Conservation (phyloP, 495 filamentous ascomycete genomes). For the Thermothielavioides terrestris region DNA sequence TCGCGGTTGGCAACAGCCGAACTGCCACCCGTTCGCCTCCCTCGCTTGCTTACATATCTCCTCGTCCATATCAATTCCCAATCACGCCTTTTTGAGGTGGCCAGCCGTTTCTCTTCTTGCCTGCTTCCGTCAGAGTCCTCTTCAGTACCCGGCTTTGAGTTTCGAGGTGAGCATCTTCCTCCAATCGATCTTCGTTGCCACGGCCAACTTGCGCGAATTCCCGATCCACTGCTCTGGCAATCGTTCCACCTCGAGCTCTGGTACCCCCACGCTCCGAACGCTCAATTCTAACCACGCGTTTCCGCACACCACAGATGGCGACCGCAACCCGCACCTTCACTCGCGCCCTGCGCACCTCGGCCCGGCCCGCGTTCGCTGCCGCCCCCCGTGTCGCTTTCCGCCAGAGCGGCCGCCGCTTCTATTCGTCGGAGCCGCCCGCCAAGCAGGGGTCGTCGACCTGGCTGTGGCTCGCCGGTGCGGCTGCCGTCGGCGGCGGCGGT, state of each 20-base stretch:
- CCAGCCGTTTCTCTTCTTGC: slow-evolving; percentile 9
- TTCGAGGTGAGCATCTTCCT: slow-evolving; percentile 22
- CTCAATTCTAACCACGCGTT: not conserved
- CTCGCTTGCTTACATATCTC: slow-evolving; percentile 10
- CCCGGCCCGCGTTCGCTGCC: slow-evolving; percentile 39
- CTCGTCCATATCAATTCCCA: not conserved
- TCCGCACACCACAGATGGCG: slow-evolving; percentile 32
- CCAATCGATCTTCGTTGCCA: slow-evolving; percentile 36
- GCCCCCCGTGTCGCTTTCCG: slow-evolving; percentile 53
- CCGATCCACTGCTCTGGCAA: no score
- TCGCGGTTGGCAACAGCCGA: slow-evolving; percentile 11
- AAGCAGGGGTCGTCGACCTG: slow-evolving; percentile 42
- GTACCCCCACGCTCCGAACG: slow-evolving; percentile 13
- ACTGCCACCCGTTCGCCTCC: not conserved
- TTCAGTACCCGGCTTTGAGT: slow-evolving; percentile 13
- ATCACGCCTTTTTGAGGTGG: slow-evolving; percentile 6
- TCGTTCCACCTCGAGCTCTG: not conserved
- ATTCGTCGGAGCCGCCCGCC: slow-evolving; percentile 59
- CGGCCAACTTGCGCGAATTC: no score
- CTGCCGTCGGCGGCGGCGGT: slow-evolving; percentile 54
- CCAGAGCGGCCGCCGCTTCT: slow-evolving; percentile 60
- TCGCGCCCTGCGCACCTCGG: slow-evolving; percentile 50
- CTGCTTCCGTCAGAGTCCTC: slow-evolving; percentile 4
- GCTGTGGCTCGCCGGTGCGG: slow-evolving; percentile 39
- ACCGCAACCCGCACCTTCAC: slow-evolving; percentile 43